Evolutionary conservation across 352 stramenopile species (phyloP), one percentile per base, ranked within the genome.

Genomic region (Phytophthora foliorum): DNA sequence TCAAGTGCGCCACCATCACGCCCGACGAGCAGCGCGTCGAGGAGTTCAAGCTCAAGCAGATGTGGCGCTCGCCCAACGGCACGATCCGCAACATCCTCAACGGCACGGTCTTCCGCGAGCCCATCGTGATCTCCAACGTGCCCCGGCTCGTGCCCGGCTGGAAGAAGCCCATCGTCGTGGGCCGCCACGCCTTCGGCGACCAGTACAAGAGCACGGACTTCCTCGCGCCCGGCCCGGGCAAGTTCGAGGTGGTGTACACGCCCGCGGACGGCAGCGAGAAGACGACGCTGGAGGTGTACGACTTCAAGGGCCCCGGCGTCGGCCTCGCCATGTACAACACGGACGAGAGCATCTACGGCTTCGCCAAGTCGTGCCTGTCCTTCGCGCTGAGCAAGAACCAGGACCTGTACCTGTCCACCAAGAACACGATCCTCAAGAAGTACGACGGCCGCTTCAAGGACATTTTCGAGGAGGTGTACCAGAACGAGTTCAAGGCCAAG

Each of bases 271-370:
- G 87, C 45, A 88, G 86, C 44, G 75, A 75, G 39, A 73, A 74
- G 10, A 21, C 60, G 29, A 34, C 29, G 29, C 29, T 34, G 7
- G 56, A 93, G 61, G 90, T 97, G 57, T 96, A 92, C 75, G 86
- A 97, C 68, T 97, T 94, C 73, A 86, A 83, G 63, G 63, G 74
- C 39, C 57, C 78, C 19, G 90, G 90, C 48, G 83, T 97, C 5
- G 87, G 71, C 31, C 86, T 97, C 77, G 90, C 68, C 59, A 97
- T 97, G 90, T 97, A 96, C 87, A 97, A 97, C 81, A 95, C 88
- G 29, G 86, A 78, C 62, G 89, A 94, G 72, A 90, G 80, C n/a
- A 93, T 96, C 69, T 75, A 62, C 25, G 82, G 82, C 32, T 92
- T 91, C 65, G 84, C 83, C 13, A 61, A 72, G 59, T 91, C 83